Evolutionary conservation across 2,329 filamentous ascomycete genomes (phyloP), one percentile per base, ranked within the genome.

Genomic region (Fusarium paranaense): DNA sequence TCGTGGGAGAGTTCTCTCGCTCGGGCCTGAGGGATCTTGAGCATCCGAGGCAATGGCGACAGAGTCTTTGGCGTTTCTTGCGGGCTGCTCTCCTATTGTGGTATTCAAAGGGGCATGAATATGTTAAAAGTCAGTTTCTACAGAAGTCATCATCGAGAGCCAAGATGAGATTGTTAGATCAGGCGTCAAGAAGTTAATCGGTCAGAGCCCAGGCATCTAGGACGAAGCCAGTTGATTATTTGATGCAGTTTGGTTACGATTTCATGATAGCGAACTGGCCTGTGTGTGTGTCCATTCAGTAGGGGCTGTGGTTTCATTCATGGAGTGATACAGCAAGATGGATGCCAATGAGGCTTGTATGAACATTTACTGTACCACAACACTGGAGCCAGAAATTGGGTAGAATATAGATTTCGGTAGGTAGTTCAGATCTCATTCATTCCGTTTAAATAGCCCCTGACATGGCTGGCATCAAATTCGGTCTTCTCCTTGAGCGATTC

Each of bases 11-110:
- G 5, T 16, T 54, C 18, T 22, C 37, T 61, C 3, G 47, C 60
- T 68, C 45, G 54, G 59, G 47, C 62, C 6, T 45, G 22, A 18
- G 54, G 38, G 22, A 54, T 40, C 59, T 35, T 64, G 33, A 60
- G 32, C 16, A 37, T 32, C 47, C 47, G 47, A 52, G 47, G 18
- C 4, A 45, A 30, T 61, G 58, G 64, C 38, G 47, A 60, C 22
- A 50, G 20, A 13, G 3, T 10, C 30, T 20, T 8, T 8, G 47
- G 10, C n/a, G 10, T 32, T 52, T 52, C 3, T 5, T 32, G 4
- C 11, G 18, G 6, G 47, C 11, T 20, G 18, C 10, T 14, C 3
- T 27, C 9, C 45, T n/a, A 30, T 30, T n/a, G 45, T 30, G 6
- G 18, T 52, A 16, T 20, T n/a, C 47, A n/a, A 2, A 2, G 10